These are phyloP conservation scores for Lachnellula subtilissima DNA, from an alignment of 2,329 filamentous ascomycete species.

Conservation along the genomic window DNA sequence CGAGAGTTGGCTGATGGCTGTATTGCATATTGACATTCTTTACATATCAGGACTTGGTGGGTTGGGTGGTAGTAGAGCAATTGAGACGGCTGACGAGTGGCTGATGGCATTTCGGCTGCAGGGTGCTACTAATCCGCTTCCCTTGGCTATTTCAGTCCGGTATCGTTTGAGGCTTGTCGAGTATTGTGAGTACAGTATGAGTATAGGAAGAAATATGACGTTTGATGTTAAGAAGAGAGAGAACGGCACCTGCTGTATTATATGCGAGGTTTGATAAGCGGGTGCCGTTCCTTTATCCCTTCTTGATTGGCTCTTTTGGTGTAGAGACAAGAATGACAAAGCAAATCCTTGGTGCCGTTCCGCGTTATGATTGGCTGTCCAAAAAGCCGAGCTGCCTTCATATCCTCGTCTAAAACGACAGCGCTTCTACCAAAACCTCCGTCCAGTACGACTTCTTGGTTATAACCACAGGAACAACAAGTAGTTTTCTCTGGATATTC, in stretches of 20 bases:
- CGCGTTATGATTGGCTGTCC: not conserved
- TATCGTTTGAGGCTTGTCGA: too few species aligned
- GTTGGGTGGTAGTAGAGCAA: conserved; percentile 9
- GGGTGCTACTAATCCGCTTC: not conserved
- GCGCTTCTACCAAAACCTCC: conserved; percentile 30
- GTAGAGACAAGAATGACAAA: too few species aligned
- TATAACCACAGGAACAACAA: conserved; percentile 46
- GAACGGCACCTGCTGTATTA: too few species aligned
- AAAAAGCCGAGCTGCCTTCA: too few species aligned
- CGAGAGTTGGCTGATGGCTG: conserved; percentile 14
- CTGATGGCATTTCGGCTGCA: not conserved
- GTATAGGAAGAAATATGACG: too few species aligned
- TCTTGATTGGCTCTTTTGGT: too few species aligned
- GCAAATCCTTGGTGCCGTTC: not conserved
- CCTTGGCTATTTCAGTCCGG: not conserved
- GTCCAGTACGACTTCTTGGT: conserved; percentile 25
- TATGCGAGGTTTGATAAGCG: not conserved
- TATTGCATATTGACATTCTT: conserved; percentile 17
- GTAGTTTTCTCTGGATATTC: conserved; percentile 41
- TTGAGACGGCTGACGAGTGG: not conserved
- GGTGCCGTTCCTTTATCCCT: conserved; percentile 5
- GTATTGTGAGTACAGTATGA: too few species aligned
- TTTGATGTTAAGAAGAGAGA: not conserved
- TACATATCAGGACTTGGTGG: conserved; percentile 14
- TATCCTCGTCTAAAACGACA: not conserved